phyloP scores from a whole-genome alignment of 495 filamentous ascomycete genomes.

The Parathielavia hyrcaniae region DNA sequence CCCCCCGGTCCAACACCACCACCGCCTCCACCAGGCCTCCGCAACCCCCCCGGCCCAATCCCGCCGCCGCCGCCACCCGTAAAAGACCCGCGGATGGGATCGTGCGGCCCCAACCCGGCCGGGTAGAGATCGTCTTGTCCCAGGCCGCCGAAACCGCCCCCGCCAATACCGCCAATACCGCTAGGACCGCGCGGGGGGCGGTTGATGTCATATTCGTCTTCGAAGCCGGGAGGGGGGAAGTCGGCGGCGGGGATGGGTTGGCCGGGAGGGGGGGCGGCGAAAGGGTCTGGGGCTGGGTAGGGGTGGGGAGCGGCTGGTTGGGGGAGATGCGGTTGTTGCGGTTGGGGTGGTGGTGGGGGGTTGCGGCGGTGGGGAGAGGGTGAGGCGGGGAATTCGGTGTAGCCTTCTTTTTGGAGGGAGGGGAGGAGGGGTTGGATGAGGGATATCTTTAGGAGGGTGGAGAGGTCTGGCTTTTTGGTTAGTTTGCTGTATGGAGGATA shows the following conservation, averaged over 20 bases:
- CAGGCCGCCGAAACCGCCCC: conserved; percentile 42
- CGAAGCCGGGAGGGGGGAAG: conserved; percentile 81
- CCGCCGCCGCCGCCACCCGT: conserved; percentile 35
- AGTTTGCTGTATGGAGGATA: background rate
- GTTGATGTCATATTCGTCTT: conserved; percentile 85
- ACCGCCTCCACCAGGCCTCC: background rate
- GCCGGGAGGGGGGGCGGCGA: conserved; percentile 54
- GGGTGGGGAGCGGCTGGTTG: conserved; percentile 59
- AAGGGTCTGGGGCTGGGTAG: conserved; percentile 50
- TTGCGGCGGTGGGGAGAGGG: conserved; percentile 26
- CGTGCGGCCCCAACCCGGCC: conserved; percentile 73
- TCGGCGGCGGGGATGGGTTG: conserved; percentile 66
- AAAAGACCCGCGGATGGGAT: conserved; percentile 65
- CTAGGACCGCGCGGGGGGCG: conserved; percentile 52
- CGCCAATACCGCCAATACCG: conserved; percentile 36
- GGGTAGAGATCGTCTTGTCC: conserved; percentile 86
- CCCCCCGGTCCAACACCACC: background rate
- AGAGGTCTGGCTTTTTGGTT: conserved; percentile 45
- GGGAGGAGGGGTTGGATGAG: conserved; percentile 78
- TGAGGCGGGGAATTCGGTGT: conserved; percentile 48
- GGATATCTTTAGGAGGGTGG: conserved; percentile 60
- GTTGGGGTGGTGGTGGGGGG: conserved; percentile 30
- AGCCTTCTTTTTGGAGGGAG: conserved; percentile 65
- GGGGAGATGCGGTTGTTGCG: conserved; percentile 38
- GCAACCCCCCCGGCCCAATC: conserved; percentile 41